Percentiles rank a stretch among this genome's conserved stretches.
Evolutionary conservation across 108 stramenopile genomes (phyloP).

Genomic region (Nitzschia inconspicua): DNA sequence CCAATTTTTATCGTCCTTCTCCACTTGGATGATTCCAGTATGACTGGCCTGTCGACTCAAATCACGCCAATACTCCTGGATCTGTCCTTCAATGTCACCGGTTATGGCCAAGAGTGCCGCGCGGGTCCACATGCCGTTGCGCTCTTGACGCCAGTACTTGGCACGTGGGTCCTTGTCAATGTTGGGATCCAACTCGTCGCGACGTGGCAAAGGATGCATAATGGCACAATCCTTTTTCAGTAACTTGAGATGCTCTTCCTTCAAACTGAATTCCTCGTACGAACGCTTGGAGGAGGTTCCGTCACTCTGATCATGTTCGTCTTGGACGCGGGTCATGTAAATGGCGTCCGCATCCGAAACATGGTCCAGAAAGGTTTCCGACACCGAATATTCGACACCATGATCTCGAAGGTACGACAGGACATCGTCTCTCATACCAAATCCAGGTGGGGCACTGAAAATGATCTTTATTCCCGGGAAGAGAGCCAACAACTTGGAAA

Average conservation of each 20-base stretch:
- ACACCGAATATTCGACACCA: constrained; percentile 60
- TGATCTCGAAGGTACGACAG: constrained; percentile 55
- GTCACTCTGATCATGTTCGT: constrained; percentile 85
- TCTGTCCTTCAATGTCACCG: constrained; percentile 36
- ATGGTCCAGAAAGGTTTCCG: constrained; percentile 40
- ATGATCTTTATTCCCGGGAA: constrained; percentile 33
- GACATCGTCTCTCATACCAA: constrained; percentile 86
- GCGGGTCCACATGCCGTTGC: constrained; percentile 97
- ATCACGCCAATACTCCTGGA: constrained; percentile 11
- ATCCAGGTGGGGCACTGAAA: constrained; percentile 81
- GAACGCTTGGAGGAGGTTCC: constrained; percentile 42
- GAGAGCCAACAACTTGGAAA: constrained; percentile 86
- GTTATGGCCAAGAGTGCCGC: constrained; percentile 93
- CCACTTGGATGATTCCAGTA: constrained; percentile 13
- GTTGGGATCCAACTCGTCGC: constrained; percentile 89
- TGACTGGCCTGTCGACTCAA: constrained; percentile 10
- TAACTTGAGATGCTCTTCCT: too few species aligned
- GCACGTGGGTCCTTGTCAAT: constrained; percentile 94
- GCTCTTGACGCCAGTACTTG: constrained; percentile 98
- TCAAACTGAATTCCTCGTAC: constrained; percentile 71
- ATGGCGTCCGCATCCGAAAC: constrained; percentile 79
- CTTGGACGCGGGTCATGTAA: constrained; percentile 96
- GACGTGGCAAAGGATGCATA: constrained; percentile 86
- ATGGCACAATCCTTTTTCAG: constrained; percentile 69
- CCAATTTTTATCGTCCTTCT: neutral